Evolutionary conservation across 1,139 yeast genomes (phyloP).

Genomic region (Geotrichum aggregatum): DNA sequence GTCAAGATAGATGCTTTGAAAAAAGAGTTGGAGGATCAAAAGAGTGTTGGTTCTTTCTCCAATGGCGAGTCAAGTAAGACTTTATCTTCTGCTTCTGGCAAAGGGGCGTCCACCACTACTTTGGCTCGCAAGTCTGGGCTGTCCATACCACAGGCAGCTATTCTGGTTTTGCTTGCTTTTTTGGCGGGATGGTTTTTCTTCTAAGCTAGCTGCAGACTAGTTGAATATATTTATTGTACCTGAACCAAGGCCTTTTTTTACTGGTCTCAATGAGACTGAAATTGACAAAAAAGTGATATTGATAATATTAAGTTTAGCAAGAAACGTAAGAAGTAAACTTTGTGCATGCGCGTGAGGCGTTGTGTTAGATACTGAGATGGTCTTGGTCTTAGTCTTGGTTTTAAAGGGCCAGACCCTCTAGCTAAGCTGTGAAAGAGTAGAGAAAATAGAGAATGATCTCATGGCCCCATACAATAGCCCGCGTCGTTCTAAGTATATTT

Average conservation of each 20-base stretch:
- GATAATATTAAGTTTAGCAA: too few species aligned
- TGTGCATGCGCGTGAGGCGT: too few species aligned
- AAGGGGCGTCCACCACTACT: not conserved
- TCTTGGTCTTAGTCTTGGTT: too few species aligned
- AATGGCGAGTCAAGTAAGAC: not conserved
- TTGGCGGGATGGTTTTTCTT: slow-evolving; percentile 56
- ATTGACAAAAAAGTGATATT: too few species aligned
- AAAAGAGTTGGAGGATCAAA: slow-evolving; percentile 9
- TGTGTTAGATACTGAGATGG: too few species aligned
- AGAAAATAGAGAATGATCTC: too few species aligned
- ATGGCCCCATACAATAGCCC: too few species aligned
- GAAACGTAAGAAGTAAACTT: too few species aligned
- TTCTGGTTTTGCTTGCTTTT: slow-evolving; percentile 51
- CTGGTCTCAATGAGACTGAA: not conserved
- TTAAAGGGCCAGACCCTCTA: too few species aligned
- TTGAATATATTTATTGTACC: not conserved
- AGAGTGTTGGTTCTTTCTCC: not conserved
- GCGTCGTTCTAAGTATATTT: too few species aligned
- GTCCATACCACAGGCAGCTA: slow-evolving; percentile 48
- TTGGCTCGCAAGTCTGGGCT: slow-evolving; percentile 38
- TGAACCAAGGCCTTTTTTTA: not conserved
- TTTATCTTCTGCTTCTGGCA: not conserved
- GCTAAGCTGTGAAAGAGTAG: too few species aligned
- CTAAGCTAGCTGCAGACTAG: slow-evolving; percentile 28
- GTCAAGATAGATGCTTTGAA: slow-evolving; percentile 9